Conservation (phyloP, 192 early-diverging fungal genomes). For the Backusella liffmaniae region DNA sequence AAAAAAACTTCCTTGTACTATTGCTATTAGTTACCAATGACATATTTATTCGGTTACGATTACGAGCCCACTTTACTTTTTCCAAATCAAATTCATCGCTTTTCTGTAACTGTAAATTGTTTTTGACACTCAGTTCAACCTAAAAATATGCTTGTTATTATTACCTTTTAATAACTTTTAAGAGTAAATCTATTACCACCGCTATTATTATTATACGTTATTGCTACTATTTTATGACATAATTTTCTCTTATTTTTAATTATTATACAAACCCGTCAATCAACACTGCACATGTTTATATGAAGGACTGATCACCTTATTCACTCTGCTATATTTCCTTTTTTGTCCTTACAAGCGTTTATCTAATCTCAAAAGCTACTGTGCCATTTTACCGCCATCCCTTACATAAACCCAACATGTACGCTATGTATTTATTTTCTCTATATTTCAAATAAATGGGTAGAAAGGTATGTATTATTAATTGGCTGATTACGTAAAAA, state of each 20-base stretch:
- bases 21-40: neutral
- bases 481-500: neutral
- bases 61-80: neutral
- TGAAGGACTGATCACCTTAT: neutral
- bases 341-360: neutral
- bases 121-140: constrained; percentile 5
- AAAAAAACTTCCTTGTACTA: neutral
- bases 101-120: neutral
- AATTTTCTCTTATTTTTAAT: no score
- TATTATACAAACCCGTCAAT: neutral
- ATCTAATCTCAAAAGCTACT: neutral
- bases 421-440: neutral
- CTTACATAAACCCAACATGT: neutral
- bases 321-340: neutral
- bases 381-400: neutral
- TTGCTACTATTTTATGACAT: neutral
- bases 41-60: neutral
- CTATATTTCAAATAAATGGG: neutral
- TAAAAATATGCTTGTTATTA: neutral
- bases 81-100: neutral
- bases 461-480: neutral
- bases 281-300: neutral
- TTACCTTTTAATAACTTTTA: neutral
- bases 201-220: neutral
- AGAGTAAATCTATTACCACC: neutral